These are phyloP conservation scores for Klebsormidium nitens DNA, from an alignment of 139 green algal species.

Conservation along the genomic window DNA sequence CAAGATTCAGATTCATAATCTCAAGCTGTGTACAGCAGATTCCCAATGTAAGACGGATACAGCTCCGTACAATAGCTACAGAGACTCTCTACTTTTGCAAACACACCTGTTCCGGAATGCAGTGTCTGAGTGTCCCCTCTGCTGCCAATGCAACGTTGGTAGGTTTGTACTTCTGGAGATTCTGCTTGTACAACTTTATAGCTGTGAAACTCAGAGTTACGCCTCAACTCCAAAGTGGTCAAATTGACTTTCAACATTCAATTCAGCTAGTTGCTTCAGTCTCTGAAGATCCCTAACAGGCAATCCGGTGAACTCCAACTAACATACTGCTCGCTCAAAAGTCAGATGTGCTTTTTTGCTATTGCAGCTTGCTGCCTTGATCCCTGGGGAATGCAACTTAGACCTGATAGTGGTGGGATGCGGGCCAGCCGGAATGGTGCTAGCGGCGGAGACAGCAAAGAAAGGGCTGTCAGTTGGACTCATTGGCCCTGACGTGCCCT, in stretches of 20 bases:
- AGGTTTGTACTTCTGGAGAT: too few relatives aligned
- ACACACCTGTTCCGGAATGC: too few relatives aligned
- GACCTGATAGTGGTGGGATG: constrained; percentile 59
- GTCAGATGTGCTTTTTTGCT: too few relatives aligned
- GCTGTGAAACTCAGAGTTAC: too few relatives aligned
- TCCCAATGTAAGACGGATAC: too few relatives aligned
- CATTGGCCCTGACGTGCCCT: constrained; percentile 65
- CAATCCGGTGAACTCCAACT: neutral
- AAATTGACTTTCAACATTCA: constrained; percentile 7
- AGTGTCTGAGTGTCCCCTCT: too few relatives aligned
- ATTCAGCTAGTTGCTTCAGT: neutral
- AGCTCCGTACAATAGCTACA: too few relatives aligned
- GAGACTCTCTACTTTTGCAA: too few relatives aligned
- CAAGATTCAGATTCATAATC: constrained; percentile 2
- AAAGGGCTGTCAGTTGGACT: constrained; percentile 63
- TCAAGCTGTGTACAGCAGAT: too few relatives aligned
- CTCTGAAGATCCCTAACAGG: neutral
- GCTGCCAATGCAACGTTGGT: too few relatives aligned
- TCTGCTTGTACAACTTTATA: too few relatives aligned
- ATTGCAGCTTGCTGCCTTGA: neutral
- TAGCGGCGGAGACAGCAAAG: constrained; percentile 77
- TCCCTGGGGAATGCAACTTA: constrained; percentile 5
- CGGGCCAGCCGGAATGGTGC: constrained; percentile 79
- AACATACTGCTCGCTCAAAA: neutral
- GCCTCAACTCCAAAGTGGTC: neutral